Conservation (phyloP, 208 protist genomes). For the Wallacemonas rigidus region DNA sequence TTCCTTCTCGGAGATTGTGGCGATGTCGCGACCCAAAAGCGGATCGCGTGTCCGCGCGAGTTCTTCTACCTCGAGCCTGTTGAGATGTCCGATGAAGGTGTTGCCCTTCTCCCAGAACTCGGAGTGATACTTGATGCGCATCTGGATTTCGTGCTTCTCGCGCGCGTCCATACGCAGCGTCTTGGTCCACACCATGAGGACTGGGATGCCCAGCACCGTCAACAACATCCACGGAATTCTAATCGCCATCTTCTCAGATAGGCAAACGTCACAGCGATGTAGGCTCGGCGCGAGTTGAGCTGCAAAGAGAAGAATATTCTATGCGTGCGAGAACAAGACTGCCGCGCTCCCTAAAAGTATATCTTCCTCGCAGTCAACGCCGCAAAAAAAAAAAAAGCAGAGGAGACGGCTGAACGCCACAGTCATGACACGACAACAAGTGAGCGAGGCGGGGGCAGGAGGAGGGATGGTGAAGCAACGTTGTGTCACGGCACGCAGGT, state of each 20-base stretch:
- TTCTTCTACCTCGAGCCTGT: neutral
- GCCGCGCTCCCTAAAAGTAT: too few relatives aligned
- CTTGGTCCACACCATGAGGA: conserved; percentile 81
- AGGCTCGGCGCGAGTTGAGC: too few relatives aligned
- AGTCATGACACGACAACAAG: too few relatives aligned
- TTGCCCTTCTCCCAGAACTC: conserved; percentile 81
- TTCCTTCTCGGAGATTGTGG: conserved; percentile 30
- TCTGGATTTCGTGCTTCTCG: conserved; percentile 82
- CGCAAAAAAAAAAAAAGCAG: too few relatives aligned
- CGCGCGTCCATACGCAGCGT: conserved; percentile 70
- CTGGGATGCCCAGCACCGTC: conserved; percentile 47
- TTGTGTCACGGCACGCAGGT: too few relatives aligned
- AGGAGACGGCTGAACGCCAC: too few relatives aligned
- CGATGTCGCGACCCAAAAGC: conserved; percentile 43
- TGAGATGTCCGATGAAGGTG: conserved; percentile 45
- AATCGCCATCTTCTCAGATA: conserved; percentile 23
- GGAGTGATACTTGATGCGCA: conserved; percentile 80
- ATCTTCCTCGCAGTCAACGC: too few relatives aligned
- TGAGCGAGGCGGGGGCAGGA: too few relatives aligned
- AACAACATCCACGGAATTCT: conserved; percentile 78
- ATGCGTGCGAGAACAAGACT: too few relatives aligned
- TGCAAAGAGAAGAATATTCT: too few relatives aligned
- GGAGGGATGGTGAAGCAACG: too few relatives aligned
- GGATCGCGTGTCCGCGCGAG: conserved; percentile 34
- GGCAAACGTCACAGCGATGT: too few relatives aligned